Conservation (phyloP, 305 asterid genomes). For the Lippia alba region DNA sequence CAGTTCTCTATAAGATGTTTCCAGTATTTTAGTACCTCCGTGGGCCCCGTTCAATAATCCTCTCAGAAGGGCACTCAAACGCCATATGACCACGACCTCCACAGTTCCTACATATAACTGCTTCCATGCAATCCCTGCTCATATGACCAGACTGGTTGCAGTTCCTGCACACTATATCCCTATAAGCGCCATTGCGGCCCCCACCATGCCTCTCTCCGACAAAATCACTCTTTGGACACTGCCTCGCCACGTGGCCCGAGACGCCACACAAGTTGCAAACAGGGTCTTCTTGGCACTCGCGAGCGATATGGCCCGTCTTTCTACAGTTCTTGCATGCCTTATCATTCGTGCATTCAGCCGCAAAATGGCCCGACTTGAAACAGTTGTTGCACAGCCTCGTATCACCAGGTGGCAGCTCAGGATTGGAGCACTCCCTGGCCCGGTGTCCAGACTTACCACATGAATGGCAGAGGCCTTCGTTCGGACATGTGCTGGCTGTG, state of each 20-base stretch:
- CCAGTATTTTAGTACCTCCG: slow-evolving; percentile 45
- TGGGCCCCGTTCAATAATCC: slow-evolving; percentile 40
- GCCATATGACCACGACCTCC: slow-evolving; percentile 55
- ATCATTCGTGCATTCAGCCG: slow-evolving; percentile 46
- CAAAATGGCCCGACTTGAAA: slow-evolving; percentile 47
- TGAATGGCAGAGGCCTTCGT: slow-evolving; percentile 49
- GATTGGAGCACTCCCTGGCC: slow-evolving; percentile 43
- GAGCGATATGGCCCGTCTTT: slow-evolving; percentile 44
- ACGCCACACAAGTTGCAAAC: slow-evolving; percentile 45
- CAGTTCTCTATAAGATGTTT: no score
- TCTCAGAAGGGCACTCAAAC: slow-evolving; percentile 47
- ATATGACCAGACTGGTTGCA: slow-evolving; percentile 55
- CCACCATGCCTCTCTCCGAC: slow-evolving; percentile 40
- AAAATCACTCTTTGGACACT: slow-evolving; percentile 34
- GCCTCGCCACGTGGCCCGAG: slow-evolving; percentile 40
- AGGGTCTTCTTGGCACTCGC: slow-evolving; percentile 45
- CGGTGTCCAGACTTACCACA: slow-evolving; percentile 48
- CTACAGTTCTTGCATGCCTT: slow-evolving; percentile 51
- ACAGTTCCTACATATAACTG: slow-evolving; percentile 46
- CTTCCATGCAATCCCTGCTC: slow-evolving; percentile 48
- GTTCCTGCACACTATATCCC: slow-evolving; percentile 49
- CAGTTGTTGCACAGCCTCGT: slow-evolving; percentile 48
- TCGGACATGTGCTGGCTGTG: slow-evolving; percentile 43
- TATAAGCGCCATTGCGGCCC: slow-evolving; percentile 32
- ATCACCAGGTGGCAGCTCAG: slow-evolving; percentile 35